These are phyloP conservation scores for Podaxis sp. DNA, from an alignment of 768 basidiomycete species.

Conservation along the genomic window DNA sequence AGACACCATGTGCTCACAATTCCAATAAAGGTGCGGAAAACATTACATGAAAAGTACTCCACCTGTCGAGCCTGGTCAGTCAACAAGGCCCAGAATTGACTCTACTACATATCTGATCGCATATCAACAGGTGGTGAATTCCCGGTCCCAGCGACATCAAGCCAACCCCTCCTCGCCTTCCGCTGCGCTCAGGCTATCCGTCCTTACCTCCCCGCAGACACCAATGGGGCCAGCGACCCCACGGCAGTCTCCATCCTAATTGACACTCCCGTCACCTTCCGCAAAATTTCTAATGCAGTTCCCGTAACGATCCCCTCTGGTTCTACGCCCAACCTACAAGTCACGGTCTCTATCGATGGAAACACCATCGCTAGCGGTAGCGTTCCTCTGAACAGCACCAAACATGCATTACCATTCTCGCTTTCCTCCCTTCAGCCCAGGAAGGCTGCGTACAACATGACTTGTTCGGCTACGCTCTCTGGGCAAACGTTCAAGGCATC, in stretches of 20 bases:
- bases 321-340: slow-evolving; percentile 29
- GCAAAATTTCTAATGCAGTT: slow-evolving; percentile 44
- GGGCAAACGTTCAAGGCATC: slow-evolving; percentile 45
- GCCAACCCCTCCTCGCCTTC: slow-evolving; percentile 48
- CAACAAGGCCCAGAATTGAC: not conserved
- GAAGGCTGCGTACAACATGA: slow-evolving; percentile 34
- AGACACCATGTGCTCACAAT: not conserved
- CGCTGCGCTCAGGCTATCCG: slow-evolving; percentile 59
- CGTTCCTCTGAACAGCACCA: slow-evolving; percentile 53
- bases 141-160: slow-evolving; percentile 13
- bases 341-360: slow-evolving; percentile 49
- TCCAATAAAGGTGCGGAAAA: slow-evolving; percentile 15
- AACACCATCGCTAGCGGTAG: slow-evolving; percentile 38
- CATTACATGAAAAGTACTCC: slow-evolving; percentile 15
- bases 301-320: slow-evolving; percentile 35
- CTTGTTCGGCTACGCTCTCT: slow-evolving; percentile 37
- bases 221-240: slow-evolving; percentile 20
- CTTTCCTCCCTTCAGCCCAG: slow-evolving; percentile 45
- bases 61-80: slow-evolving; percentile 10
- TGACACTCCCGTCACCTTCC: slow-evolving; percentile 50
- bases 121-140: slow-evolving; percentile 33
- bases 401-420: slow-evolving; percentile 48
- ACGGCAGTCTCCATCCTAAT: slow-evolving; percentile 46
- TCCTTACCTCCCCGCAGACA: slow-evolving; percentile 60
- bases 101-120: not conserved